Percentiles rank a stretch among this genome's conserved stretches.
Conservation (phyloP, 2,329 filamentous ascomycete genomes). For the Xylaria sp. region DNA sequence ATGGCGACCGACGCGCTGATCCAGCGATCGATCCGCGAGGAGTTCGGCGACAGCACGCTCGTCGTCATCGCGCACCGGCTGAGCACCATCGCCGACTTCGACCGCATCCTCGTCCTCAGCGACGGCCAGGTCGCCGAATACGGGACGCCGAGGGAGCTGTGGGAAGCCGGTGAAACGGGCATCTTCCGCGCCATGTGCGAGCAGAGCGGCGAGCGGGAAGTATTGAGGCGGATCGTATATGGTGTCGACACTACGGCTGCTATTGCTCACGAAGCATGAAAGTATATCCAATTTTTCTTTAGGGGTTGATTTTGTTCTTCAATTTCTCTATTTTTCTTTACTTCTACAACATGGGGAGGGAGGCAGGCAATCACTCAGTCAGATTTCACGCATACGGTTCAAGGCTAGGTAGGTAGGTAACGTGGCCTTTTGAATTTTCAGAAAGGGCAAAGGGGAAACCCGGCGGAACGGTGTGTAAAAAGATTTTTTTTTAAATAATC, state of each 20-base stretch:
- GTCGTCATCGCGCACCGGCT: conserved; percentile 80
- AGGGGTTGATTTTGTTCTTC: not conserved
- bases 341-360: conserved; percentile 2
- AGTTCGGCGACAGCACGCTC: conserved; percentile 72
- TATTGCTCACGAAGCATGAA: not conserved
- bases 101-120: conserved; percentile 76
- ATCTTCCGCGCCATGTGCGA: conserved; percentile 40
- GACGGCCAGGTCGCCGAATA: conserved; percentile 75
- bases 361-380: not conserved
- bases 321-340: not conserved
- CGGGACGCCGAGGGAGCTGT: conserved; percentile 70
- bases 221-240: conserved; percentile 35
- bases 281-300: not conserved
- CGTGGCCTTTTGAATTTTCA: not conserved
- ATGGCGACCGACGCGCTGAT: conserved; percentile 80
- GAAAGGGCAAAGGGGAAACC: not conserved
- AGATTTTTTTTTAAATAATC: conserved; percentile 13
- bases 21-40: conserved; percentile 76
- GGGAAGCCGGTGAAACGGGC: conserved; percentile 51
- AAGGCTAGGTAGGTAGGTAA: too few relatives aligned
- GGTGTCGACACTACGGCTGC: conserved; percentile 14
- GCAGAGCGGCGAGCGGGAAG: conserved; percentile 39
- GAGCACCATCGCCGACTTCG: conserved; percentile 81
- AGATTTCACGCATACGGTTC: not conserved
- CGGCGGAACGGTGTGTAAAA: conserved; percentile 13